Evolutionary conservation across 2,329 filamentous ascomycete genomes (phyloP), one percentile per base, ranked within the genome.

Genomic region (Trichoderma koningiopsis): DNA sequence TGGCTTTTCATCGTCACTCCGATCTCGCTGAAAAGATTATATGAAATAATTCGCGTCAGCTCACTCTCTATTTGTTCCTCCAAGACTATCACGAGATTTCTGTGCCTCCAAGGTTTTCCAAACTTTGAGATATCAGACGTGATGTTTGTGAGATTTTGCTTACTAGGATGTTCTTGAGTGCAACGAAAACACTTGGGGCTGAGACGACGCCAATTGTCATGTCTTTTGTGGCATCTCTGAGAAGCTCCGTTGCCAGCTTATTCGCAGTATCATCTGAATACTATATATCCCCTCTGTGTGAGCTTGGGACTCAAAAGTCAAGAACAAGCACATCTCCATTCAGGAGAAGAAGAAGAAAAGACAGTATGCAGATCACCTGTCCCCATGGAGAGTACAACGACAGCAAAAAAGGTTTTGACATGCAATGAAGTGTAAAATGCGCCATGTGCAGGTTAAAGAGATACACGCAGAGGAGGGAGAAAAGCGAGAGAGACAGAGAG

Each of bases 171-270:
- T 94, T 94, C 79, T 91, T 92, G 65, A 94, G 75, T 60, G 91
- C 89, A 24, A 95, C 86, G 78, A 94, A 95, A 1, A 91, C 91
- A 77, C 91, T 94, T 11, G 92, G 92, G 14, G 91, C 87, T 31
- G 91, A 93, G 7, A 95, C 85, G 3, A 94, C 86, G 4, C 87
- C 91, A 72, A 95, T 88, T 3, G 81, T 83, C 35, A 85, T 88
- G 11, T 86, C 82, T 3, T 83, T 78, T 1, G 84, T 87, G 2
- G 87, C 84, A 59, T 84, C 89, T 5, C 87, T 83, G 1, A 95
- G 84, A 40, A 96, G 83, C 74, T 92, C 86, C 68, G 83, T 81
- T 1, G 91, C 92, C 24, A 92, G 79, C 5, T 83, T 76, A 1
- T 78, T 83, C 0, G 92, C 92, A 29, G 92, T 94, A 72, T 89